phyloP scores from a whole-genome alignment of 2,329 filamentous ascomycete genomes.

The Talaromyces sp. region DNA sequence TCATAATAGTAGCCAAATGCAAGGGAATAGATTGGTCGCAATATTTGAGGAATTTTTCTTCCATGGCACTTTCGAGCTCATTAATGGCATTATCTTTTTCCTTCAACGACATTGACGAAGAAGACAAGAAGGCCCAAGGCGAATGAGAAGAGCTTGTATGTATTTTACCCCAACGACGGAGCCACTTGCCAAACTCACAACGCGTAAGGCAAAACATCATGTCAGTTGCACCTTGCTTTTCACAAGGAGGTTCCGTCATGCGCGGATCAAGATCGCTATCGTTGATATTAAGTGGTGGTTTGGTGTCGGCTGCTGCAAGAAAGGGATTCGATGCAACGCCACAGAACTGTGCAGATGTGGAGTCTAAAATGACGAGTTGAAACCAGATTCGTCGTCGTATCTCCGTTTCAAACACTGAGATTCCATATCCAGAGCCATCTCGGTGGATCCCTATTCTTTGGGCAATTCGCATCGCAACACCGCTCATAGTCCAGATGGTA shows the following conservation, averaged over 20 bases:
- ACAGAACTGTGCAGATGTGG: constrained; percentile 24
- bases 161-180: constrained; percentile 22
- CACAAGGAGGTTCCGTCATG: constrained; percentile 48
- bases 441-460: constrained; percentile 54
- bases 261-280: constrained; percentile 45
- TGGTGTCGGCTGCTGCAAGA: constrained; percentile 17
- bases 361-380: constrained; percentile 31
- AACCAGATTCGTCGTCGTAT: constrained; percentile 36
- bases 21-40: constrained; percentile 46
- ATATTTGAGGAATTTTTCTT: constrained; percentile 40
- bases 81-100: constrained; percentile 34
- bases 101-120: constrained; percentile 18
- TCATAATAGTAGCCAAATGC: constrained; percentile 49
- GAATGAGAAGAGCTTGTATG: constrained; percentile 15
- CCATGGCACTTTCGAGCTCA: constrained; percentile 38
- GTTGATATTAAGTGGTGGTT: constrained; percentile 47
- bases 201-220: constrained; percentile 46
- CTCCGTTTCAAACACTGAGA: constrained; percentile 52
- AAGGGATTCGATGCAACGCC: constrained; percentile 20
- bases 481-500: constrained; percentile 56
- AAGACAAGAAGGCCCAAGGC: constrained; percentile 26
- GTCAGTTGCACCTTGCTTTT: constrained; percentile 49
- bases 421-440: constrained; percentile 49
- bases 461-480: constrained; percentile 50
- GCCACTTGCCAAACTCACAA: constrained; percentile 38